These are phyloP conservation scores for Globisporangium acanthophoron DNA, from an alignment of 352 stramenopile species.

Conservation along the genomic window DNA sequence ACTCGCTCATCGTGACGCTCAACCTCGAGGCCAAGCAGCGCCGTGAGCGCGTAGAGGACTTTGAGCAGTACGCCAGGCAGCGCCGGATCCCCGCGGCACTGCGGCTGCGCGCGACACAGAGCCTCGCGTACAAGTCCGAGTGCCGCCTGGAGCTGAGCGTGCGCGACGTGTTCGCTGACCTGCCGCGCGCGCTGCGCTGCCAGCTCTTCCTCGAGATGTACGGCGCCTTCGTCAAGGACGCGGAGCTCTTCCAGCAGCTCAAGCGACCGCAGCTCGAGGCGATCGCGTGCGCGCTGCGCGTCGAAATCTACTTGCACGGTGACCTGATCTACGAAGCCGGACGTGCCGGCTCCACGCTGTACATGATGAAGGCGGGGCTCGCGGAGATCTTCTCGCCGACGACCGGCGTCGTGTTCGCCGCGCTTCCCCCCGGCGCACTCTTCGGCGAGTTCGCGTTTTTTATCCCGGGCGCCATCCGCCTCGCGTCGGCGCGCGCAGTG, in stretches of 20 bases:
- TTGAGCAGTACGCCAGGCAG: constrained; percentile 66
- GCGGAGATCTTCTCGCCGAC: constrained; percentile 38
- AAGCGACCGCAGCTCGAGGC: constrained; percentile 41
- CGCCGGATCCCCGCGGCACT: constrained; percentile 33
- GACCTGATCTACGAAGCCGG: constrained; percentile 57
- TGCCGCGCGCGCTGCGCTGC: constrained; percentile 29
- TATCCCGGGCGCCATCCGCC: constrained; percentile 29
- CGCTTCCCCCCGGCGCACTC: constrained; percentile 22
- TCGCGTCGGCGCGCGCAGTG: constrained; percentile 42
- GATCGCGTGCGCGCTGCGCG: constrained; percentile 33
- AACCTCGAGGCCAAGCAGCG: constrained; percentile 52
- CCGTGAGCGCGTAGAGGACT: constrained; percentile 47
- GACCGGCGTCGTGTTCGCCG: constrained; percentile 32
- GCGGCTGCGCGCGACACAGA: constrained; percentile 41
- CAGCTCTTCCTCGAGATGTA: constrained; percentile 61
- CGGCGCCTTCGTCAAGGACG: constrained; percentile 18
- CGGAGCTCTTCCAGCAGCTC: constrained; percentile 34
- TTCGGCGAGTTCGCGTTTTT: constrained; percentile 73
- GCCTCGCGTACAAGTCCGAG: constrained; percentile 46
- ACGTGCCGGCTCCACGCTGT: constrained; percentile 32
- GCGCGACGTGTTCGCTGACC: constrained; percentile 33
- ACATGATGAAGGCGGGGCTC: constrained; percentile 41
- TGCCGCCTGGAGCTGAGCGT: constrained; percentile 38
- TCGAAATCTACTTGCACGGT: constrained; percentile 61
- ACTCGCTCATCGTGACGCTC: constrained; percentile 58